These are phyloP conservation scores for Exophiala calicioides DNA, from an alignment of 2,329 filamentous ascomycete species.

Conservation along the genomic window DNA sequence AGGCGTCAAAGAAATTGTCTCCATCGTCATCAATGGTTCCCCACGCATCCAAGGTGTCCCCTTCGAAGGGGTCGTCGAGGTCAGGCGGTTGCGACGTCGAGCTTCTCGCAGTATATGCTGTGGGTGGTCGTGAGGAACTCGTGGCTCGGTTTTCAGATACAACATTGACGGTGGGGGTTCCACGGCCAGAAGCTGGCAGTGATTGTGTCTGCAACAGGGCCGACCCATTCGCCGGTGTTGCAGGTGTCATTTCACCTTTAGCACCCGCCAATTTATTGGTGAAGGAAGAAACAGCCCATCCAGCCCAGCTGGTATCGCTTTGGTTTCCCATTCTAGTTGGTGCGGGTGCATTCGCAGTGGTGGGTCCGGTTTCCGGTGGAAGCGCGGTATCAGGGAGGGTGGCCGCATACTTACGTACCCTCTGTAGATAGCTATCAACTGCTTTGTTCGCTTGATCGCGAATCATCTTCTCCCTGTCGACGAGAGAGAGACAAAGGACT, in stretches of 20 bases:
- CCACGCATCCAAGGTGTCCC: conserved; percentile 74
- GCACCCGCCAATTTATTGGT: conserved; percentile 88
- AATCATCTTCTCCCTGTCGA: conserved; percentile 94
- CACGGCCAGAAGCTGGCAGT: conserved; percentile 46
- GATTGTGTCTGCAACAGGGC: conserved; percentile 47
- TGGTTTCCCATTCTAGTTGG: conserved; percentile 73
- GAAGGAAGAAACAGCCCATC: conserved; percentile 98
- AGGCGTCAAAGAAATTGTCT: conserved; percentile 49
- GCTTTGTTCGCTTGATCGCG: conserved; percentile 90
- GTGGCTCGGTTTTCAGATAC: conserved; percentile 12
- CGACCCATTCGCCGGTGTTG: conserved; percentile 42
- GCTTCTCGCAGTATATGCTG: conserved; percentile 12
- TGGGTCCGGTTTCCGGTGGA: conserved; percentile 61
- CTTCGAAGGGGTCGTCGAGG: conserved; percentile 53
- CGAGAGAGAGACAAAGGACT: conserved; percentile 75
- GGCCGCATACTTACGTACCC: conserved; percentile 74
- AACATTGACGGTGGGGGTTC: conserved; percentile 34
- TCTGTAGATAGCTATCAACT: conserved; percentile 79
- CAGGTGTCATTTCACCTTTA: conserved; percentile 78
- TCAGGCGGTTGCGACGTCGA: conserved; percentile 32
- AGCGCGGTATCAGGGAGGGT: conserved; percentile 78
- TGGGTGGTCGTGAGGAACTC: conserved; percentile 2
- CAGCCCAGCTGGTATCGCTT: conserved; percentile 77
- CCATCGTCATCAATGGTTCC: conserved; percentile 62
- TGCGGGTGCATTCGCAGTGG: conserved; percentile 43